Conservation (phyloP, 2,329 filamentous ascomycete genomes). For the Diaporthe capsici region DNA sequence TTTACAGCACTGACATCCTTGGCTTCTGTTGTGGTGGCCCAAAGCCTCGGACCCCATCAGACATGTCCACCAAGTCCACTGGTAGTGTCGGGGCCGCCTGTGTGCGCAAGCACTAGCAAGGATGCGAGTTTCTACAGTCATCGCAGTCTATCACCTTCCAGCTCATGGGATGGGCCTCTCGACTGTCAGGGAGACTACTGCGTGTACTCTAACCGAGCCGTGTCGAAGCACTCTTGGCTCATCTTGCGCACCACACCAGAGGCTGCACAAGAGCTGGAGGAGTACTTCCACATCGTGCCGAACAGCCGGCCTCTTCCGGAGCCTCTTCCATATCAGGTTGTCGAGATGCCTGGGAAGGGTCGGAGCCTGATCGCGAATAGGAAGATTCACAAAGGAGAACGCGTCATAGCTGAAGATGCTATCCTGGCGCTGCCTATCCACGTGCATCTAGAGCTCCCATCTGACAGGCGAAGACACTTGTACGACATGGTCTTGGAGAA, state of each 20-base stretch:
- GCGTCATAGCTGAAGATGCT: neutral
- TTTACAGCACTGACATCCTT: neutral
- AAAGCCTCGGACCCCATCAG: neutral
- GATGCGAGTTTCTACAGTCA: neutral
- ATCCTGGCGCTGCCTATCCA: neutral
- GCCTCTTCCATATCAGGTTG: neutral
- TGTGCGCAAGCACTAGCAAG: conserved; percentile 6
- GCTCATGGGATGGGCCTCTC: conserved; percentile 7
- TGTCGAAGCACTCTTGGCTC: neutral
- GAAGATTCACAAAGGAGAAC: neutral
- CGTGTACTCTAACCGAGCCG: conserved; percentile 12
- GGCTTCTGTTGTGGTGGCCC: neutral
- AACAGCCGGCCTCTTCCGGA: neutral
- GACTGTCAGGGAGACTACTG: conserved; percentile 13
- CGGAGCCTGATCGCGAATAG: neutral
- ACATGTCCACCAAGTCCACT: neutral
- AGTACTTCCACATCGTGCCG: neutral
- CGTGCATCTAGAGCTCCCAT: neutral
- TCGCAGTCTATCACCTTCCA: neutral
- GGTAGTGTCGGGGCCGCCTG: neutral
- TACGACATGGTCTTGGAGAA: neutral
- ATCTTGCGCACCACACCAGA: neutral
- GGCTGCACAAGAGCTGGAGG: neutral
- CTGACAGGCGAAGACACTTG: neutral
- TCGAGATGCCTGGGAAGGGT: conserved; percentile 5